Evolutionary conservation across 208 protist species (phyloP), one percentile per base, ranked within the genome.

Genomic region (Crithidia bombi): DNA sequence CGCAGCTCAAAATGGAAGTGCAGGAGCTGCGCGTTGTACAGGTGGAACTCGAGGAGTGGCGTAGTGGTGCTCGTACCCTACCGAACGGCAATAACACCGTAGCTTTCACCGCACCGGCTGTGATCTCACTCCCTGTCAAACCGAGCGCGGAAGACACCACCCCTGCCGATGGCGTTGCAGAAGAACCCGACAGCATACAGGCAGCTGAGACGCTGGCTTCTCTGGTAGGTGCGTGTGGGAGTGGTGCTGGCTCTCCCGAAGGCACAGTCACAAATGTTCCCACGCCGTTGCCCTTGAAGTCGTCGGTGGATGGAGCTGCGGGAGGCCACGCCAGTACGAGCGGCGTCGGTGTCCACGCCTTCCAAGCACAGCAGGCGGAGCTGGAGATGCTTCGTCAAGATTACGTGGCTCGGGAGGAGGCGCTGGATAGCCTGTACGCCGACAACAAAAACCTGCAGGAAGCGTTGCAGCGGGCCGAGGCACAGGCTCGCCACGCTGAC

Each of bases 341-440:
- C 38, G 5, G 41, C 1, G 28, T 25, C 26, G 57, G 51, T 14
- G 41, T 17, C 5, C 12, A 4, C 2, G 28, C 14, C 10, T 9
- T 64, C 3, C 57, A 51, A 5, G 57, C 2, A 4, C 57, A 38
- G 21, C 57, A 51, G 43, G 43, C 57, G 25, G 38, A 69, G 59
- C 44, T 72, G 63, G 59, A 81, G 52, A 58, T 50, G 17, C 47
- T 65, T 15, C 43, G 56, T 15, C 52, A 57, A 10, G 82, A 87
- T 57, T 65, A 64, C 54, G 47, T 23, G 19, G 79, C 75, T 15
- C 73, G 71, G 5, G 82, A 88, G 23, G 82, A 88, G 32, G 79
- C 82, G 6, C 54, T 88, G 5, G 65, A 77, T 50, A 58, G 62
- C 46, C 47, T 88, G 19, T 88, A 85, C 71, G 50, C 66, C 5